A percentile compares a stretch with the other conserved stretches of the same genome.
Conservation (phyloP, 2,329 filamentous ascomycete species). For the Ophiostoma ulmi region DNA sequence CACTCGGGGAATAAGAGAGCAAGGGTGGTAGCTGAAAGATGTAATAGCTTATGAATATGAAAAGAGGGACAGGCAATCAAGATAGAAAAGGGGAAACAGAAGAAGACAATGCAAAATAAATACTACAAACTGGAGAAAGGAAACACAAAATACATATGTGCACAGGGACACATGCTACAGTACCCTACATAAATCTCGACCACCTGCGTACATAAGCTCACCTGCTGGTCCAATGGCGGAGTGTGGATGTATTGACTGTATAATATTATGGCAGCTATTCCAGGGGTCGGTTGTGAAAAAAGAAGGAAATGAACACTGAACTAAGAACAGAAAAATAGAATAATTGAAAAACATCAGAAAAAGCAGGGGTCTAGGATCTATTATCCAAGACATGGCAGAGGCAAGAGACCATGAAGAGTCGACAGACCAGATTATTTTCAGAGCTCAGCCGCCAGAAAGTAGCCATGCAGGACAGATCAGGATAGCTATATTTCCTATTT, state of each 20-base stretch:
- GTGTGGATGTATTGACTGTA: background rate
- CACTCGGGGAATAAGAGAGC: slow-evolving; percentile 21
- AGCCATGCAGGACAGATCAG: slow-evolving; percentile 7
- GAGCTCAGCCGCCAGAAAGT: slow-evolving; percentile 30
- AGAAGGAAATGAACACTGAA: background rate
- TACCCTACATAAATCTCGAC: slow-evolving; percentile 7
- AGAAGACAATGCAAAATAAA: background rate
- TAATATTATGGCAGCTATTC: slow-evolving; percentile 18
- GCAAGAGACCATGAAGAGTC: slow-evolving; percentile 20
- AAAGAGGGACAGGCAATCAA: background rate
- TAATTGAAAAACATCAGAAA: background rate
- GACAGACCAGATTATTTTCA: slow-evolving; percentile 29
- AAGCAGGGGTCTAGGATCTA: background rate
- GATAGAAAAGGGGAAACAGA: slow-evolving; percentile 21
- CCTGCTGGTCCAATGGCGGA: slow-evolving; percentile 21
- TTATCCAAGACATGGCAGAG: slow-evolving; percentile 29
- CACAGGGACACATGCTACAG: slow-evolving; percentile 12
- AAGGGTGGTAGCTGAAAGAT: background rate
- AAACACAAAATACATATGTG: background rate
- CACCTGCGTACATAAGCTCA: slow-evolving; percentile 20
- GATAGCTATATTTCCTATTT: slow-evolving; percentile 21
- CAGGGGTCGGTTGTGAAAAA: slow-evolving; percentile 6
- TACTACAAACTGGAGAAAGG: slow-evolving; percentile 9
- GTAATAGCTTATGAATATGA: background rate
- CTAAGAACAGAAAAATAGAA: background rate